Percentiles rank a stretch among this genome's conserved stretches.
Evolutionary conservation across 208 protist species (phyloP).

Genomic region (Crithidia expoeki): DNA sequence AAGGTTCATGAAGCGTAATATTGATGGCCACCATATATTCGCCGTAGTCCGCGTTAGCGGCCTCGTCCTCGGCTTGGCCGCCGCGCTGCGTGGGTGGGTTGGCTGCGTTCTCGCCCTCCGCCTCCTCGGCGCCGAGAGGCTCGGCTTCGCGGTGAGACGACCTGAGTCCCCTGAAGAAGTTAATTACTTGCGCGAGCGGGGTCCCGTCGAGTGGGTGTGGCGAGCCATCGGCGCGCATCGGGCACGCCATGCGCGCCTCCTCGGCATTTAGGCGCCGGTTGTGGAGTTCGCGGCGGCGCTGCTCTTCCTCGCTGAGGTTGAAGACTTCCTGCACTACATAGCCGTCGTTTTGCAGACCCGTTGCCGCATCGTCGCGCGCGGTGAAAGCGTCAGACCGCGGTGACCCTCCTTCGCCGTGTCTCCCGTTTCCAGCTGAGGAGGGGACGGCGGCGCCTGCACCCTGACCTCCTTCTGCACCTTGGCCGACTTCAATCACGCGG

Average conservation of each 20-base stretch:
- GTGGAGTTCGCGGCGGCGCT: slow-evolving; percentile 11
- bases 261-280: slow-evolving; percentile 12
- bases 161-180: not conserved
- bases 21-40: not conserved
- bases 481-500: not conserved
- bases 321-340: slow-evolving; percentile 5
- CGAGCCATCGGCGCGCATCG: not conserved
- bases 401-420: not conserved
- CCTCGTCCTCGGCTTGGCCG: not conserved
- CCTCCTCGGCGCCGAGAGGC: not conserved
- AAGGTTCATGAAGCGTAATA: not conserved
- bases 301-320: slow-evolving; percentile 17
- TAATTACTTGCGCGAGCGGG: slow-evolving; percentile 4
- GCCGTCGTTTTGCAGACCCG: not conserved
- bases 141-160: not conserved
- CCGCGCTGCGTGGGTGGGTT: not conserved
- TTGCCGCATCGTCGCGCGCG: not conserved
- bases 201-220: slow-evolving; percentile 11
- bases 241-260: slow-evolving; percentile 6
- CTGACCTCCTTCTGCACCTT: not conserved
- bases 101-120: not conserved
- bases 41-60: slow-evolving; percentile 1
- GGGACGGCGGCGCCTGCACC: not conserved
- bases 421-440: not conserved
- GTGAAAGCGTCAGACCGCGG: not conserved